A percentile compares a stretch with the other conserved stretches of the same genome.
Conservation (phyloP, 148 eudicot species). For the Simmondsia chinensis region DNA sequence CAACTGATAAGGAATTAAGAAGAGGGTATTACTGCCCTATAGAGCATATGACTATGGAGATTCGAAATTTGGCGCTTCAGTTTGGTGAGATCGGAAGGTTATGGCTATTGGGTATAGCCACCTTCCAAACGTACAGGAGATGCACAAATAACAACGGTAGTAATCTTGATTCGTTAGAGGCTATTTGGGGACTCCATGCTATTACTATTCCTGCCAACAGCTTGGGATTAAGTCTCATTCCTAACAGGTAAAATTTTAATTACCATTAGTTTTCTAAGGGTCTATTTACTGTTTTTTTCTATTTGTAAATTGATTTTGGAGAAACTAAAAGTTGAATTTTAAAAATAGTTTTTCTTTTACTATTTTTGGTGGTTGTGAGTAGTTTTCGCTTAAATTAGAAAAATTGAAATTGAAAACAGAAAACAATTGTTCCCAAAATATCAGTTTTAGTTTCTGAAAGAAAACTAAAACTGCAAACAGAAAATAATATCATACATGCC, state of each 20-base stretch:
- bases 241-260: slow-evolving; percentile 39
- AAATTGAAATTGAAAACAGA: no score
- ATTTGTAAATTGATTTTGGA: no score
- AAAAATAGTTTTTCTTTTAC: no score
- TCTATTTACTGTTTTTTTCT: not conserved
- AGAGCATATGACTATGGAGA: slow-evolving; percentile 63
- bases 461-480: no score
- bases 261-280: not conserved
- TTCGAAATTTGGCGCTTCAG: slow-evolving; percentile 42
- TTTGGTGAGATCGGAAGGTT: slow-evolving; percentile 33
- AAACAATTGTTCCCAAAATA: no score
- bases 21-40: slow-evolving; percentile 46
- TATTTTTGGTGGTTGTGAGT: no score
- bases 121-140: slow-evolving; percentile 67
- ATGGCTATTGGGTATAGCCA: slow-evolving; percentile 73
- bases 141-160: slow-evolving; percentile 46
- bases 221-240: slow-evolving; percentile 52
- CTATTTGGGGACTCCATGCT: slow-evolving; percentile 63
- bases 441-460: no score
- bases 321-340: no score
- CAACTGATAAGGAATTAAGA: no score
- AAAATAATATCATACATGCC: no score
- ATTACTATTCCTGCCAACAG: slow-evolving; percentile 51
- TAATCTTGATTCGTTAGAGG: slow-evolving; percentile 42
- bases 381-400: no score